Percentiles rank a stretch among this genome's conserved stretches.
Conservation (phyloP, 1,284 basidiomycete genomes). For the Phylloboletellus chloephorus region DNA sequence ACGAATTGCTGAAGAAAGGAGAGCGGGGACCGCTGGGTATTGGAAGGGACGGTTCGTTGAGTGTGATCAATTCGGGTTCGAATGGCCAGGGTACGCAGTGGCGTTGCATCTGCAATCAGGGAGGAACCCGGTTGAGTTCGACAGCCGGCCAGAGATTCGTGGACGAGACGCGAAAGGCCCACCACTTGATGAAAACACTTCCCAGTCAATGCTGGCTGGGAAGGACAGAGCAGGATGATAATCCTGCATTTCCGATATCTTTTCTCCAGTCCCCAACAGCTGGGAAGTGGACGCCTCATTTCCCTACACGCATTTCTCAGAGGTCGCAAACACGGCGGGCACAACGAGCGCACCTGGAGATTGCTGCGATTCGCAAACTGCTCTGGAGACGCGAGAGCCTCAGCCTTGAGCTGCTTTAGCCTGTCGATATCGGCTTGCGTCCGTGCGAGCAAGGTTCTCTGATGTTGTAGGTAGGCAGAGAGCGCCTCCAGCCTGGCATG, state of each 20-base stretch:
- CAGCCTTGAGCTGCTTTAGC: constrained; percentile 41
- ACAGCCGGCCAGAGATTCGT: neutral
- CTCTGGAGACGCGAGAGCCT: constrained; percentile 32
- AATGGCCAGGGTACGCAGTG: constrained; percentile 43
- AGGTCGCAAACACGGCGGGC: constrained; percentile 1
- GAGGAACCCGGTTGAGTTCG: constrained; percentile 9
- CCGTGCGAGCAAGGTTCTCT: constrained; percentile 50
- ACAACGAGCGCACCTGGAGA: constrained; percentile 29
- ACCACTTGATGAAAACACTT: constrained; percentile 31
- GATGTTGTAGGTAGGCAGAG: constrained; percentile 55
- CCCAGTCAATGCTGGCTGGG: constrained; percentile 30
- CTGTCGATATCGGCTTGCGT: constrained; percentile 57
- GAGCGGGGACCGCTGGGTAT: constrained; percentile 41
- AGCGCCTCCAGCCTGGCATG: constrained; percentile 56
- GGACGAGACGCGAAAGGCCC: constrained; percentile 8
- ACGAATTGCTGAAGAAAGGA: constrained; percentile 62
- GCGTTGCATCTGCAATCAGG: constrained; percentile 34
- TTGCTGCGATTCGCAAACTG: constrained; percentile 28
- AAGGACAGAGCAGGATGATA: constrained; percentile 30
- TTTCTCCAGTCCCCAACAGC: constrained; percentile 10
- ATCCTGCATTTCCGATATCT: constrained; percentile 34
- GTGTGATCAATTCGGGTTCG: constrained; percentile 34
- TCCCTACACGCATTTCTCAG: constrained; percentile 9
- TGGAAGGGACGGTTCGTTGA: constrained; percentile 35
- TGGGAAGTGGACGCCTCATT: constrained; percentile 5